phyloP scores from a whole-genome alignment of 805 yeast species.

The Brettanomyces bruxellensis region DNA sequence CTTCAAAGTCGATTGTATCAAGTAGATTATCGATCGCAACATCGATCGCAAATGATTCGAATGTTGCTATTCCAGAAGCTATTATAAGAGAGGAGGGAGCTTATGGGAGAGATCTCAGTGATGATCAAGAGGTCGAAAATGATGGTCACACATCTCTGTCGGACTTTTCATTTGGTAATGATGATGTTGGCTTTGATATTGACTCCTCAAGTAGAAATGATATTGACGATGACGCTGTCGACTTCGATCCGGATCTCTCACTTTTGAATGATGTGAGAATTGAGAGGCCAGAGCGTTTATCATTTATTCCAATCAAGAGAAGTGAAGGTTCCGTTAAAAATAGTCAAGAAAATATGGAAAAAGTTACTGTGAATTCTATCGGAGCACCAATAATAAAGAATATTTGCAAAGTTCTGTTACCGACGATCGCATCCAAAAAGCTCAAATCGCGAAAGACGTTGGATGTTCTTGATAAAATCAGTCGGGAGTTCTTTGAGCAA shows the following conservation, averaged over 20 bases:
- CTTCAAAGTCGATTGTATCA: conserved; percentile 14
- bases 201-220: conserved; percentile 3
- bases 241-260: conserved; percentile 13
- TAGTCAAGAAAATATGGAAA: background rate
- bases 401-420: conserved; percentile 11
- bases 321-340: background rate
- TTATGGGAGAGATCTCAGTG: conserved; percentile 12
- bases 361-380: background rate
- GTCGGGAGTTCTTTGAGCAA: conserved; percentile 27
- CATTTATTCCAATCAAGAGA: conserved; percentile 12
- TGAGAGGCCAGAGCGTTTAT: conserved; percentile 2
- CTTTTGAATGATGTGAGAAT: conserved; percentile 2
- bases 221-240: conserved; percentile 6
- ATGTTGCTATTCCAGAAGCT: conserved; percentile 27
- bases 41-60: conserved; percentile 19
- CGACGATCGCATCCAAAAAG: conserved; percentile 9
- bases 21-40: conserved; percentile 19
- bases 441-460: conserved; percentile 16
- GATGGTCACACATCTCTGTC: background rate
- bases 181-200: background rate
- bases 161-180: conserved; percentile 1
- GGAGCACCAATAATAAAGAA: conserved; percentile 8
- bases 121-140: conserved; percentile 7
- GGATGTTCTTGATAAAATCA: conserved; percentile 22
- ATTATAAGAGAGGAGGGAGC: conserved; percentile 22